These are phyloP conservation scores for Pyrrhoderma lamaoense DNA, from an alignment of 1,284 basidiomycete genomes.

Conservation along the genomic window DNA sequence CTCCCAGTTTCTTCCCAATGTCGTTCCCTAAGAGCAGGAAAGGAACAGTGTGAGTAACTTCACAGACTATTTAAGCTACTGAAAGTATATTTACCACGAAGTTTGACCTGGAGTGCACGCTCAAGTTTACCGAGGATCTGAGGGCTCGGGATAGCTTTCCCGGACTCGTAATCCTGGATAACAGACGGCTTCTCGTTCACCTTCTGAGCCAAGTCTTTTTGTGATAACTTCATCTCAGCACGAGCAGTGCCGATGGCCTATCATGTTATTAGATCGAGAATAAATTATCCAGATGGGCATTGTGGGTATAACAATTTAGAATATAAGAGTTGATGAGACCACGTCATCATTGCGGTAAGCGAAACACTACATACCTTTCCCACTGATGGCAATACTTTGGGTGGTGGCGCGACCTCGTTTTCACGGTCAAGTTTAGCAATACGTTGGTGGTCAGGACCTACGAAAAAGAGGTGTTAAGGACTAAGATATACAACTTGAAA, in stretches of 20 bases:
- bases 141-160: constrained; percentile 85
- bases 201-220: constrained; percentile 93
- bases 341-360: constrained; percentile 1
- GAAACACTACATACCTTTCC: constrained; percentile 56
- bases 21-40: constrained; percentile 43
- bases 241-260: constrained; percentile 83
- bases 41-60: background rate
- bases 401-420: constrained; percentile 93
- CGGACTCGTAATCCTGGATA: constrained; percentile 85
- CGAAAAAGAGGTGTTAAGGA: constrained; percentile 1
- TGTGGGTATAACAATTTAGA: no score
- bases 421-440: constrained; percentile 93
- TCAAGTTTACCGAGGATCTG: constrained; percentile 92
- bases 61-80: constrained; percentile 6
- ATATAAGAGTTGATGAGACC: background rate
- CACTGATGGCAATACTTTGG: constrained; percentile 74
- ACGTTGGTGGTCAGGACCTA: constrained; percentile 87
- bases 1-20: constrained; percentile 78
- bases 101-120: constrained; percentile 83
- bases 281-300: no score
- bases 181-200: constrained; percentile 88
- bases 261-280: background rate
- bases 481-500: background rate
- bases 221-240: constrained; percentile 70
- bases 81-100: constrained; percentile 63